A percentile compares a stretch with the other conserved stretches of the same genome.
Evolutionary conservation across 1,284 basidiomycete species (phyloP).

Genomic region (Cystobasidium slooffiae): DNA sequence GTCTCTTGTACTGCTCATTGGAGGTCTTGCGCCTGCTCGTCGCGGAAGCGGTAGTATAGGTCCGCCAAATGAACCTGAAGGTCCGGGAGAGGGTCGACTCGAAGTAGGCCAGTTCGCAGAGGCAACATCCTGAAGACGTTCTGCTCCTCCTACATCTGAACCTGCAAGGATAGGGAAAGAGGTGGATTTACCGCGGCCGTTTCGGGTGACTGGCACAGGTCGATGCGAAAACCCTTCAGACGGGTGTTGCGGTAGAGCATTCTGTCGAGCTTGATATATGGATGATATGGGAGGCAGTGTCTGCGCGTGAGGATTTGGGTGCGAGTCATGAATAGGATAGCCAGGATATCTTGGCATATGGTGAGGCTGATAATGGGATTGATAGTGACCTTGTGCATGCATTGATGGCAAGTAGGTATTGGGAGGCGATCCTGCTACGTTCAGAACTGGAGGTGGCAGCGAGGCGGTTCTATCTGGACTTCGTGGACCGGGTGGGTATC

Average conservation of each 20-base stretch:
- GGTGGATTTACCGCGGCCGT: conserved; percentile 18
- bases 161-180: conserved; percentile 22
- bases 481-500: not conserved
- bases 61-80: not conserved
- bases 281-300: conserved; percentile 15
- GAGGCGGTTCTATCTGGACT: conserved; percentile 19
- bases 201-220: conserved; percentile 3
- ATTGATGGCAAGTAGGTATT: not conserved
- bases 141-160: not conserved
- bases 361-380: not conserved
- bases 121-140: not conserved
- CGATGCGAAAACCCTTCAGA: not conserved
- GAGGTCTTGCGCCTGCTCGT: conserved; percentile 1
- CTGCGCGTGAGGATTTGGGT: not conserved
- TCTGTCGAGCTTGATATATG: not conserved
- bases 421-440: not conserved
- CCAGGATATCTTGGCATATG: not conserved
- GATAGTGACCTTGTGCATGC: not conserved
- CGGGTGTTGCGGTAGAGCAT: not conserved
- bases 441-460: not conserved
- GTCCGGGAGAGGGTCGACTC: not conserved
- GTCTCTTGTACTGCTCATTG: conserved; percentile 20
- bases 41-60: conserved; percentile 5
- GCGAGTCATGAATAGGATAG: not conserved
- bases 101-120: not conserved